These are phyloP conservation scores for Solanum rostratum DNA, from an alignment of 257 asterid species.

Conservation along the genomic window DNA sequence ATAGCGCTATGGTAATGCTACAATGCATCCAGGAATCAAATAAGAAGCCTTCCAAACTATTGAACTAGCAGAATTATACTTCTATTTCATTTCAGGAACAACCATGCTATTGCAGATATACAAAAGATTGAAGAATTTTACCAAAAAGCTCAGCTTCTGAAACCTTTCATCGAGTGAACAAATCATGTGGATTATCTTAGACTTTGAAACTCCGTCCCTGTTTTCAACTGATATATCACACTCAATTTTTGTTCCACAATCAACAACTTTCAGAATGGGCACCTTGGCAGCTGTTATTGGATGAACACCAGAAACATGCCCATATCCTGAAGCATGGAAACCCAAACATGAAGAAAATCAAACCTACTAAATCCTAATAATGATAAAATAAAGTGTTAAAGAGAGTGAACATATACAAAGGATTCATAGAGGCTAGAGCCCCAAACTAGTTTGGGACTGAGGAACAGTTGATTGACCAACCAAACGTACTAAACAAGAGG, in stretches of 20 bases:
- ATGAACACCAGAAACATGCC: slow-evolving; percentile 79
- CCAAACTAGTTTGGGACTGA: neutral
- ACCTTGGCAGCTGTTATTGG: slow-evolving; percentile 84
- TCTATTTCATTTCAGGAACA: neutral
- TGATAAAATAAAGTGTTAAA: neutral
- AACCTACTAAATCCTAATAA: neutral
- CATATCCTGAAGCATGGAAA: slow-evolving; percentile 41
- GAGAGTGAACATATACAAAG: neutral
- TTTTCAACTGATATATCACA: slow-evolving; percentile 96
- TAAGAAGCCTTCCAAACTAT: neutral
- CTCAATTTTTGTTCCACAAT: slow-evolving; percentile 89
- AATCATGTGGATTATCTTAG: slow-evolving; percentile 58
- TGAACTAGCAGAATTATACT: neutral
- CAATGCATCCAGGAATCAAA: neutral
- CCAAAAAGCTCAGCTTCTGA: slow-evolving; percentile 87
- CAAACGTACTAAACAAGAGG: neutral
- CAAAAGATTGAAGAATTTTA: slow-evolving; percentile 20
- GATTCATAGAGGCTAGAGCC: neutral
- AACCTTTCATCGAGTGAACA: slow-evolving; percentile 84
- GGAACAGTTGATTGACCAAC: neutral
- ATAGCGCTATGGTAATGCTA: neutral
- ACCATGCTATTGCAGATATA: neutral
- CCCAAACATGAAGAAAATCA: slow-evolving; percentile 3
- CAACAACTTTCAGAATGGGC: slow-evolving; percentile 84
- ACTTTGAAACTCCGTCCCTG: slow-evolving; percentile 85